Evolutionary conservation across 192 early-diverging fungal species (phyloP).

Genomic region (Radiomyces spectabilis): DNA sequence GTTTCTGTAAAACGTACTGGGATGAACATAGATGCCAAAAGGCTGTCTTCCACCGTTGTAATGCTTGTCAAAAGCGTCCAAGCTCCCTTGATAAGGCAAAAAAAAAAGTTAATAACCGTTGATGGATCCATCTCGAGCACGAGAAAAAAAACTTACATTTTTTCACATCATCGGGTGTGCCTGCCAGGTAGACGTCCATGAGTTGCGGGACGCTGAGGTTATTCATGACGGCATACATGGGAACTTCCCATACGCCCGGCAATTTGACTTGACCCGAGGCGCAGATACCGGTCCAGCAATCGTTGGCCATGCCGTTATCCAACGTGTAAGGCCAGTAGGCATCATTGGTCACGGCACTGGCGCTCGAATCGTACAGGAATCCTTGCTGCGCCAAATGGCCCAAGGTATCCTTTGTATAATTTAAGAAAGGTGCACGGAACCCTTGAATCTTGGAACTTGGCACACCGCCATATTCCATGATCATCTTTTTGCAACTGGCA

Average conservation of each 20-base stretch:
- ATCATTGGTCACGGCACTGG: slow-evolving; percentile 29
- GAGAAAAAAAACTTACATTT: slow-evolving; percentile 23
- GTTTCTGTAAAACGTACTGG: slow-evolving; percentile 15
- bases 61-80: slow-evolving; percentile 34
- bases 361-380: slow-evolving; percentile 50
- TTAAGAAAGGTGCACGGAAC: slow-evolving; percentile 61
- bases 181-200: slow-evolving; percentile 46
- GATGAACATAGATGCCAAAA: slow-evolving; percentile 43
- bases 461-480: slow-evolving; percentile 52
- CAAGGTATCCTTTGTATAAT: slow-evolving; percentile 37
- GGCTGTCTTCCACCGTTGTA: slow-evolving; percentile 42
- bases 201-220: slow-evolving; percentile 21
- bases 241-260: slow-evolving; percentile 60
- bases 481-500: slow-evolving; percentile 11
- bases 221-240: slow-evolving; percentile 48
- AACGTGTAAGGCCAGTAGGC: slow-evolving; percentile 60
- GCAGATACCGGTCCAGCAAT: slow-evolving; percentile 46
- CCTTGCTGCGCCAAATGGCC: slow-evolving; percentile 26
- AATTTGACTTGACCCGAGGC: slow-evolving; percentile 12
- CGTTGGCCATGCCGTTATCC: slow-evolving; percentile 54
- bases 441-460: slow-evolving; percentile 48
- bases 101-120: background rate
- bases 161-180: slow-evolving; percentile 22
- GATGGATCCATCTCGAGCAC: background rate
- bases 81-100: slow-evolving; percentile 6